Conservation (phyloP, 192 early-diverging fungal species). For the Neocallimastix lanati region DNA sequence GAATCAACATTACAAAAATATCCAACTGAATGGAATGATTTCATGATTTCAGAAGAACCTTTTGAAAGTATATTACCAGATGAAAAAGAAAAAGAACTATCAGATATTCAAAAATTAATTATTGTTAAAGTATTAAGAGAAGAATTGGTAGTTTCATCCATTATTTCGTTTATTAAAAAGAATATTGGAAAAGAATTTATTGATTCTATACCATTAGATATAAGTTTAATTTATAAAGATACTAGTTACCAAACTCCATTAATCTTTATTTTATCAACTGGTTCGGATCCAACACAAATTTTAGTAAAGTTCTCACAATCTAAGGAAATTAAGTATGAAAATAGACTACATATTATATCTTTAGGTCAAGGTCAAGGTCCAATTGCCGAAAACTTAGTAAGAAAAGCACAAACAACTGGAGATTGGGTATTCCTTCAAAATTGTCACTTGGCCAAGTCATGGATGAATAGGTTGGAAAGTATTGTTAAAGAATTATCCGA, state of each 20-base stretch:
- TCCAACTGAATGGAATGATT: background rate
- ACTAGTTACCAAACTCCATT: conserved; percentile 21
- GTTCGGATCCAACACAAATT: conserved; percentile 30
- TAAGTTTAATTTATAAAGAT: conserved; percentile 34
- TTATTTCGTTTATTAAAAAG: conserved; percentile 30
- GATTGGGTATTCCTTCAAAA: conserved; percentile 49
- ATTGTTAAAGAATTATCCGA: conserved; percentile 35
- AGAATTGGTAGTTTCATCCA: conserved; percentile 27
- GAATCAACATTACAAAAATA: background rate
- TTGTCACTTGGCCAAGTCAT: conserved; percentile 43
- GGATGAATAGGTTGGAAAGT: conserved; percentile 29
- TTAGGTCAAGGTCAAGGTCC: conserved; percentile 35
- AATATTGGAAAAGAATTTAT: conserved; percentile 35
- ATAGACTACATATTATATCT: conserved; percentile 41
- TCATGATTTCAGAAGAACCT: background rate
- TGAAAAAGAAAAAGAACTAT: background rate
- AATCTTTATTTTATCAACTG: conserved; percentile 44
- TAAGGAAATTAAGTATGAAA: conserved; percentile 39
- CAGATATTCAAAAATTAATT: conserved; percentile 13
- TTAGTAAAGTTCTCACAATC: background rate
- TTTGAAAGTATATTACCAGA: background rate
- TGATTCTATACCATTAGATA: conserved; percentile 32
- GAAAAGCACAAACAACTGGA: conserved; percentile 15
- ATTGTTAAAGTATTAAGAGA: conserved; percentile 36
- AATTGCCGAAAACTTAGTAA: conserved; percentile 36